Evolutionary conservation across 805 yeast species (phyloP).

Genomic region (Kregervanrija fluxuum): DNA sequence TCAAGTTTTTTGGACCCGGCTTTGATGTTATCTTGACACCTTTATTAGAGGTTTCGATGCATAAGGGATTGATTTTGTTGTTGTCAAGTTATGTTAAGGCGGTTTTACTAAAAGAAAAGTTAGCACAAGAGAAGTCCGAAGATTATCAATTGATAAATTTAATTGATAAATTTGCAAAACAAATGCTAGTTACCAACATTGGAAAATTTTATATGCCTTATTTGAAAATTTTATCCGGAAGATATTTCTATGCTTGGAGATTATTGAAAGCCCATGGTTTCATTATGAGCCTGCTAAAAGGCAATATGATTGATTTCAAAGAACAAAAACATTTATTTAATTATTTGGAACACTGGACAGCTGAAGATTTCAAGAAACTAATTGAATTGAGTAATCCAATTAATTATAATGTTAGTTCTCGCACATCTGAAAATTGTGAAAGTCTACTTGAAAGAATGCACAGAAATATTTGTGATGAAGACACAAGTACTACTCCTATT

Average conservation of each 20-base stretch:
- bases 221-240: constrained; percentile 40
- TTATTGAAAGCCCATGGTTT: constrained; percentile 49
- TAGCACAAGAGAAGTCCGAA: constrained; percentile 2
- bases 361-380: constrained; percentile 12
- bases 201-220: constrained; percentile 31
- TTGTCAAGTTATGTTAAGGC: constrained; percentile 24
- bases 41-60: constrained; percentile 30
- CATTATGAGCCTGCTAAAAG: constrained; percentile 30
- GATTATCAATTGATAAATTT: constrained; percentile 5
- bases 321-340: constrained; percentile 6
- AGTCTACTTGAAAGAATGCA: constrained; percentile 1
- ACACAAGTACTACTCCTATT: neutral
- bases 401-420: neutral
- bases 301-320: constrained; percentile 4
- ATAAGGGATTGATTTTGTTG: constrained; percentile 24
- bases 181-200: constrained; percentile 30
- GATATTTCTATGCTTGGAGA: constrained; percentile 65
- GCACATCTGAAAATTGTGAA: constrained; percentile 3
- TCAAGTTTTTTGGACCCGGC: constrained; percentile 26
- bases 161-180: constrained; percentile 8
- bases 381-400: constrained; percentile 6
- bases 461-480: constrained; percentile 3
- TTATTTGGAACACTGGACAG: constrained; percentile 13
- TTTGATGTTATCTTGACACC: constrained; percentile 35
- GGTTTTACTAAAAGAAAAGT: constrained; percentile 20